Conservation (phyloP, 768 basidiomycete genomes). For the Boletus coccyginus region DNA sequence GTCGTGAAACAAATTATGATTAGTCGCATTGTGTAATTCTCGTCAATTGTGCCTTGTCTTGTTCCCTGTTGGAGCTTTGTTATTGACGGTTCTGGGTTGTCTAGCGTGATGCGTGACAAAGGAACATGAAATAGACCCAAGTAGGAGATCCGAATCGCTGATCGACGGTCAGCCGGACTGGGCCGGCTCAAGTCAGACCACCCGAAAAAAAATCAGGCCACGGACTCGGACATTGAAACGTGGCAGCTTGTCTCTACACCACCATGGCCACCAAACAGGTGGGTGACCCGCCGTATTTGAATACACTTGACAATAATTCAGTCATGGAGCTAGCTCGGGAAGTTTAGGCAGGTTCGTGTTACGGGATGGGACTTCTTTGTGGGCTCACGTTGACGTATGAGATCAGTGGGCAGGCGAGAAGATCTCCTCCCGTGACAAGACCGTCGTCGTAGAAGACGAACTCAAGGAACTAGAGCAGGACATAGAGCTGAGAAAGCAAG, state of each 20-base stretch:
- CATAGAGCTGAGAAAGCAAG: conserved; percentile 75
- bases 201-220: conserved; percentile 18
- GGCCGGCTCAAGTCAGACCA: conserved; percentile 16
- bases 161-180: conserved; percentile 12
- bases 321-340: conserved; percentile 74
- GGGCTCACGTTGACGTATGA: conserved; percentile 19
- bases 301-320: neutral
- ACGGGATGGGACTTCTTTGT: conserved; percentile 1
- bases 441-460: conserved; percentile 64
- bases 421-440: conserved; percentile 81
- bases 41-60: neutral
- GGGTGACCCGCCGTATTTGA: conserved; percentile 12
- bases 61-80: neutral
- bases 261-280: conserved; percentile 70
- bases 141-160: neutral
- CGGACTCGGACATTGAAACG: neutral
- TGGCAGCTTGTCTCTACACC: neutral
- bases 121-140: too few species aligned
- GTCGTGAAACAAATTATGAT: conserved; percentile 1
- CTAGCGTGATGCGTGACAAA: neutral
- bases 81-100: neutral
- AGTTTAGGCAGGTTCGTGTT: conserved; percentile 65
- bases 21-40: neutral
- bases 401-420: conserved; percentile 85
- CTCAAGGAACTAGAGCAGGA: conserved; percentile 81